Evolutionary conservation across 169 alveolate species (phyloP), one percentile per base, ranked within the genome.

Genomic region (Cryptosporidium ryanae): DNA sequence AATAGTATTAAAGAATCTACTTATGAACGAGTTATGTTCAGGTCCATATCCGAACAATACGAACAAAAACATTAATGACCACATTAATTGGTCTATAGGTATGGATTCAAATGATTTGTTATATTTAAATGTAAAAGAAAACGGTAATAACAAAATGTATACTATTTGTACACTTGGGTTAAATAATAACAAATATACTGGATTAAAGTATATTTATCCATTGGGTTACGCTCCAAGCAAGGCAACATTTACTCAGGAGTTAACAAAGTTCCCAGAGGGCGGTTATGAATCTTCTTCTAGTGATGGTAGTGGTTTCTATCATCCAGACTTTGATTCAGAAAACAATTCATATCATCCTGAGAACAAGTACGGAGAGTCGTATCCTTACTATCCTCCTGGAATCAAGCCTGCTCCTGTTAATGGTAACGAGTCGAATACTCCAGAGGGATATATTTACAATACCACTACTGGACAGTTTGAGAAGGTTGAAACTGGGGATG

Each of bases 391-490:
- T 27, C 87, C 87, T 13, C 76, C 71, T 6, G 87, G 87, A 2
- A 76, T 76, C 13, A 57, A 76, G 44, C 66, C 68, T 23, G 71
- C 71, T 43, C 71, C 71, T 17, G 7, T 59, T 18, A 48, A 76
- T 59, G 71, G 87, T 10, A 32, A 64, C 10, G 64, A 46, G 1
- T 23, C 46, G 1, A 55, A 76, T 3, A 55, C 87, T 6, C 68
- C 64, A 1, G n/a, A 52, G 21, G 87, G 87, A 1, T 76, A 76
- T 32, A 34, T 57, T 25, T 76, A 76, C 23, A 76, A 76, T 23
- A 76, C 61, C 13, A 55, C 87, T 25, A 76, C 87, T 27, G 71
- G 71, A 34, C 87, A 55, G 17, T 76, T 76, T 76, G 71, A 76
- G 12, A 76, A 76, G 46, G 8, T 38, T 38, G 46, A 38, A 38